Evolutionary conservation across 495 filamentous ascomycete species (phyloP).

Genomic region (Hypomontagnella monticulosa): DNA sequence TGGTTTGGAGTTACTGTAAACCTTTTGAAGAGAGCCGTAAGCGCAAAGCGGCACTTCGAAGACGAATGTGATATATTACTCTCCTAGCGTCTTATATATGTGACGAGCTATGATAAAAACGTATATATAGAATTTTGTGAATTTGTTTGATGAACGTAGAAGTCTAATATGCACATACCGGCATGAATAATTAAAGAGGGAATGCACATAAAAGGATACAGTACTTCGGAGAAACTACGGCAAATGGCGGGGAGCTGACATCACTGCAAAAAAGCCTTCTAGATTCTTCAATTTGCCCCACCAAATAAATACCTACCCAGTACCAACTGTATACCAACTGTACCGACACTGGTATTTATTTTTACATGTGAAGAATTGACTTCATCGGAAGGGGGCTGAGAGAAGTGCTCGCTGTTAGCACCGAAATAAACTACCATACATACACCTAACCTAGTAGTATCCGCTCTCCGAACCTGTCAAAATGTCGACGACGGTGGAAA

Average conservation of each 20-base stretch:
- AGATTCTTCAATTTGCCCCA: constrained; percentile 45
- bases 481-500: constrained; percentile 97
- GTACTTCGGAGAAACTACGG: constrained; percentile 35
- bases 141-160: not conserved
- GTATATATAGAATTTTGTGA: not conserved
- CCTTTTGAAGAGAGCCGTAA: too few relatives aligned
- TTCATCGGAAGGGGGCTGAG: constrained; percentile 3
- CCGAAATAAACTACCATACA: not conserved
- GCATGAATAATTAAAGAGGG: not conserved
- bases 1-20: too few relatives aligned
- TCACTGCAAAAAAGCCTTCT: constrained; percentile 38
- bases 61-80: too few relatives aligned
- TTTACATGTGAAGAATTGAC: constrained; percentile 27
- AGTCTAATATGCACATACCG: constrained; percentile 9
- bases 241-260: constrained; percentile 41
- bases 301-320: too few relatives aligned
- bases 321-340: too few relatives aligned
- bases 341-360: constrained; percentile 7
- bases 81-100: too few relatives aligned
- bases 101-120: too few relatives aligned
- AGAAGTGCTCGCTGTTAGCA: not conserved
- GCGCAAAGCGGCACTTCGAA: too few relatives aligned
- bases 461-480: constrained; percentile 52
- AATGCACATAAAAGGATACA: constrained; percentile 6
- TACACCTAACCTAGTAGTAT: not conserved